phyloP scores from a whole-genome alignment of 2,329 filamentous ascomycete genomes.

The Pseudofabraea citricarpa region DNA sequence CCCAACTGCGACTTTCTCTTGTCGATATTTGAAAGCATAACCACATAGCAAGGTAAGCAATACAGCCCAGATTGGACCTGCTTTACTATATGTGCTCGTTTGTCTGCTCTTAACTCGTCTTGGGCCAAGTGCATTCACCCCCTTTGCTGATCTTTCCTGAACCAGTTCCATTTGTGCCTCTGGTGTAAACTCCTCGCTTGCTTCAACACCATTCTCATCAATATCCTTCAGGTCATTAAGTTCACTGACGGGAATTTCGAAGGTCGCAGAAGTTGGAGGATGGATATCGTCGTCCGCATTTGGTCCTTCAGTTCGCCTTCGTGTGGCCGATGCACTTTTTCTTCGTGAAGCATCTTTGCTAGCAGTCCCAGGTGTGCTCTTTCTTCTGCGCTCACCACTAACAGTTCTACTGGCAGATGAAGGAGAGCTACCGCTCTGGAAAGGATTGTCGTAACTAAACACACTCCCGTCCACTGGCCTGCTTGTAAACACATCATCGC shows the following conservation, averaged over 20 bases:
- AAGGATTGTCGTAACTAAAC: constrained; percentile 88
- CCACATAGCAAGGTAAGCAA: constrained; percentile 64
- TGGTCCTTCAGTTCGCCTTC: constrained; percentile 45
- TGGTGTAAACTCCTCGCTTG: constrained; percentile 89
- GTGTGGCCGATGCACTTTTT: constrained; percentile 33
- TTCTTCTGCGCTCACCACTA: constrained; percentile 41
- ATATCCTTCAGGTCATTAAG: constrained; percentile 33
- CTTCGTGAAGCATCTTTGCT: constrained; percentile 30
- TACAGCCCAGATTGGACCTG: constrained; percentile 66
- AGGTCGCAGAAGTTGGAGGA: constrained; percentile 50
- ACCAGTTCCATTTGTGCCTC: constrained; percentile 80
- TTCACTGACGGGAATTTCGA: constrained; percentile 50
- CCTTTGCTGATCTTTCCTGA: constrained; percentile 57
- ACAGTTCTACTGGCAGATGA: constrained; percentile 43
- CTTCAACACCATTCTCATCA: constrained; percentile 48
- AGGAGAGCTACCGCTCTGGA: constrained; percentile 80
- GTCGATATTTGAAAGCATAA: constrained; percentile 79
- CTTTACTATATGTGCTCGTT: constrained; percentile 44
- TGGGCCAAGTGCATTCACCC: constrained; percentile 40
- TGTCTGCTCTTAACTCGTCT: constrained; percentile 36
- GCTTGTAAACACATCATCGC: constrained; percentile 12
- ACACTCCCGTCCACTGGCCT: constrained; percentile 49
- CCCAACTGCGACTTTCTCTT: constrained; percentile 93
- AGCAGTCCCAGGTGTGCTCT: constrained; percentile 29
- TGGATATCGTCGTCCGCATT: constrained; percentile 45